These are phyloP conservation scores for Kluyveromyces dobzhanskii DNA, from an alignment of 805 yeast genomes.

Conservation along the genomic window DNA sequence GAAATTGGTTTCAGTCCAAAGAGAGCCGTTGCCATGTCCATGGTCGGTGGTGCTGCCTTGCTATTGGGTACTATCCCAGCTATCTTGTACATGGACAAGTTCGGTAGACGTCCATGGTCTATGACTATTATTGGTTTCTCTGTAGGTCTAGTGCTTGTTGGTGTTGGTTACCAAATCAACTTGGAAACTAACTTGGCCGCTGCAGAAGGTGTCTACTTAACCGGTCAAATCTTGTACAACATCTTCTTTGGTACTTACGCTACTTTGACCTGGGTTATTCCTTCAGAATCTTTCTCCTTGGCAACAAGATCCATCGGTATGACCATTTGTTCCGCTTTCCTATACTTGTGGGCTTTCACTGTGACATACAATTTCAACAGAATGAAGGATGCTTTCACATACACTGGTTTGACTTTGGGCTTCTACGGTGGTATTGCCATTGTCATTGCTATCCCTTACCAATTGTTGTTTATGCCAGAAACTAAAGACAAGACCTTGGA, in stretches of 20 bases:
- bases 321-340: slow-evolving; percentile 47
- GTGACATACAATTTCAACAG: slow-evolving; percentile 55
- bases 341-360: slow-evolving; percentile 55
- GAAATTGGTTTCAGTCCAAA: slow-evolving; percentile 46
- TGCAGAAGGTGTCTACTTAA: slow-evolving; percentile 51
- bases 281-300: slow-evolving; percentile 55
- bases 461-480: slow-evolving; percentile 56
- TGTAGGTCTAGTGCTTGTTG: slow-evolving; percentile 52
- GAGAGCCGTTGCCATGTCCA: slow-evolving; percentile 54
- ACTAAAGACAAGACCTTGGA: slow-evolving; percentile 65
- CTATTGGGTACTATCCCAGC: slow-evolving; percentile 62
- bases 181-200: slow-evolving; percentile 33
- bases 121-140: slow-evolving; percentile 48
- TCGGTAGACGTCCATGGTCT: slow-evolving; percentile 56
- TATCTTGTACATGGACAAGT: slow-evolving; percentile 46
- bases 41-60: slow-evolving; percentile 60
- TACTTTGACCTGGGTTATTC: slow-evolving; percentile 60
- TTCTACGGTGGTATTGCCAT: slow-evolving; percentile 59
- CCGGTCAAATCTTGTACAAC: slow-evolving; percentile 58
- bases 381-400: slow-evolving; percentile 50
- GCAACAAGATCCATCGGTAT: slow-evolving; percentile 56
- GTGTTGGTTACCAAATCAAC: slow-evolving; percentile 44
- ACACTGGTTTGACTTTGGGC: slow-evolving; percentile 55
- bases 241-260: slow-evolving; percentile 61
- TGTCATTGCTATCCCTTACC: slow-evolving; percentile 46